Evolutionary conservation across 345 rosid species (phyloP).

Genomic region (Anacardium occidentale): DNA sequence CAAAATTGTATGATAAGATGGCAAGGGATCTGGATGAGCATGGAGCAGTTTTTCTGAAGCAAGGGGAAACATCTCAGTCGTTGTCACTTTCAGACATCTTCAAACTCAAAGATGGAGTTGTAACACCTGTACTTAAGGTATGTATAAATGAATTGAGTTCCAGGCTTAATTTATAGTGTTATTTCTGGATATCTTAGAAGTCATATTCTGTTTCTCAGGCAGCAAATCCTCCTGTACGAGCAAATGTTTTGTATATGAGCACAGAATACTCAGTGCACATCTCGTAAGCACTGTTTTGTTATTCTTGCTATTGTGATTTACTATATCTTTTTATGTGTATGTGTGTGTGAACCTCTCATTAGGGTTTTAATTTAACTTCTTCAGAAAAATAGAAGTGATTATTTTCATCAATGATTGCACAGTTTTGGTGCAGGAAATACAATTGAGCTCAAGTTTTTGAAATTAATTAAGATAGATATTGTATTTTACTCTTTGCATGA

Average conservation of each 20-base stretch:
- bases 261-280: constrained; percentile 64
- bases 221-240: constrained; percentile 89
- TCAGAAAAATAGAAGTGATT: too few species aligned
- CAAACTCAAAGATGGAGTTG: constrained; percentile 57
- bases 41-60: constrained; percentile 71
- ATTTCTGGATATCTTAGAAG: constrained; percentile 1
- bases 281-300: constrained; percentile 56
- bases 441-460: background rate
- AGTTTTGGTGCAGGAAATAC: background rate
- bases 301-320: constrained; percentile 7
- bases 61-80: constrained; percentile 89
- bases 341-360: background rate
- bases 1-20: constrained; percentile 72
- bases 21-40: constrained; percentile 69
- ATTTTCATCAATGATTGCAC: background rate
- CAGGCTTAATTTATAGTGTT: background rate
- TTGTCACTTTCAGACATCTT: constrained; percentile 78
- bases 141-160: constrained; percentile 1
- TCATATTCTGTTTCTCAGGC: constrained; percentile 39
- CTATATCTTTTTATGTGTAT: too few species aligned
- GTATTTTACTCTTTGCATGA: too few species aligned
- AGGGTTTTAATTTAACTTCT: too few species aligned
- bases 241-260: constrained; percentile 74
- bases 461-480: background rate
- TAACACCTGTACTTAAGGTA: constrained; percentile 74